Percentiles rank a stretch among this genome's conserved stretches.
Evolutionary conservation across 345 rosid species (phyloP).

Genomic region (Gossypium raimondii): DNA sequence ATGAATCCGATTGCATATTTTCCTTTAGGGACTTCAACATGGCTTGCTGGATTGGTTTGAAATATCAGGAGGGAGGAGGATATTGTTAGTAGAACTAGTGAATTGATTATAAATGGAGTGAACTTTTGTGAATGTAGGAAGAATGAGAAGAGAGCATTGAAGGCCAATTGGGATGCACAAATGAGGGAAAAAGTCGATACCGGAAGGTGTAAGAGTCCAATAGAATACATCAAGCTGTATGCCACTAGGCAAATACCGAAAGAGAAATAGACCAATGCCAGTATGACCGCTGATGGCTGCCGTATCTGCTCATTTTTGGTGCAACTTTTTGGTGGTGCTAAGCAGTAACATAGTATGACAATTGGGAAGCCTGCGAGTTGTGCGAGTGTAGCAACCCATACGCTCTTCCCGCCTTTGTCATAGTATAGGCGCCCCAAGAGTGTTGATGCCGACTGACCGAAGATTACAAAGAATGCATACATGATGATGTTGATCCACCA

Average conservation of each 20-base stretch:
- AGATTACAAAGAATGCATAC: constrained; percentile 32
- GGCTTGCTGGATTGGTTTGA: constrained; percentile 14
- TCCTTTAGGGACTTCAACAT: constrained; percentile 14
- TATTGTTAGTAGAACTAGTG: constrained; percentile 41
- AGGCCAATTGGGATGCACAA: constrained; percentile 42
- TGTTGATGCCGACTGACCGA: constrained; percentile 38
- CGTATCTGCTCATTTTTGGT: neutral
- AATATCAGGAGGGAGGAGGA: constrained; percentile 46
- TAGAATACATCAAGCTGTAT: constrained; percentile 16
- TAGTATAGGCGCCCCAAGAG: constrained; percentile 45
- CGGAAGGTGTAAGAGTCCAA: constrained; percentile 33
- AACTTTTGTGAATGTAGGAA: constrained; percentile 45
- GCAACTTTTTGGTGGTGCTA: constrained; percentile 18
- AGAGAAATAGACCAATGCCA: constrained; percentile 23
- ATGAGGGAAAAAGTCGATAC: constrained; percentile 49
- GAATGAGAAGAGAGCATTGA: constrained; percentile 51
- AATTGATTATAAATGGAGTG: constrained; percentile 40
- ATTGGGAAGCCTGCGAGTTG: constrained; percentile 50
- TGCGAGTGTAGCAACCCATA: constrained; percentile 43
- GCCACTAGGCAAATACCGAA: constrained; percentile 34
- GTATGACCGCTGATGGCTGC: neutral
- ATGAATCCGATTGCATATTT: constrained; percentile 37
- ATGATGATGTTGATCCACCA: constrained; percentile 14
- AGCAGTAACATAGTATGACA: constrained; percentile 40
- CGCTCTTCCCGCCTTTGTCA: constrained; percentile 45